These are phyloP conservation scores for Cardamine chenopodiifolia DNA, from an alignment of 345 rosid species.

Conservation along the genomic window DNA sequence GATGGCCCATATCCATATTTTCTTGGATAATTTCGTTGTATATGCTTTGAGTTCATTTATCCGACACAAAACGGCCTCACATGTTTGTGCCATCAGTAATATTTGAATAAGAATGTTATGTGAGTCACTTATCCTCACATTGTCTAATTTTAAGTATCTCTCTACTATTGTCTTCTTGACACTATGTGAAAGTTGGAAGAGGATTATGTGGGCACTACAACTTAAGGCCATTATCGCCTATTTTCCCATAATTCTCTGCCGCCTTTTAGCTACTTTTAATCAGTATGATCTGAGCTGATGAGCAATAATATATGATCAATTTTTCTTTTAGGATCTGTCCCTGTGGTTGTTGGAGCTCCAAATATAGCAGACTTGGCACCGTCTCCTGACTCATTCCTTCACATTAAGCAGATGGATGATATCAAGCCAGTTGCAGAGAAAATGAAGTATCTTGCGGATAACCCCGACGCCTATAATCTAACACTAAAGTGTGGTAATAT, in stretches of 20 bases:
- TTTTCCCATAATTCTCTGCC: background rate
- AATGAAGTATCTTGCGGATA: slow-evolving; percentile 68
- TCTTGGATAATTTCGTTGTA: background rate
- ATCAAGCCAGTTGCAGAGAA: slow-evolving; percentile 57
- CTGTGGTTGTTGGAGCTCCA: slow-evolving; percentile 87
- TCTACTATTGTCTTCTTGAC: background rate
- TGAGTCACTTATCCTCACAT: background rate
- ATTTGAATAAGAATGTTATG: background rate
- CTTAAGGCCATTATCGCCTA: background rate
- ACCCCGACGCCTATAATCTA: slow-evolving; percentile 65
- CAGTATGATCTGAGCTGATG: slow-evolving; percentile 17
- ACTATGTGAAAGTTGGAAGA: background rate
- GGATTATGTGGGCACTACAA: background rate
- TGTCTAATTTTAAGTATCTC: background rate
- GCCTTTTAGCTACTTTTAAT: background rate
- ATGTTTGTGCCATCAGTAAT: background rate
- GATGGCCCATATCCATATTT: background rate
- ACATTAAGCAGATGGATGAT: slow-evolving; percentile 59
- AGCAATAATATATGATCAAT: too few species aligned
- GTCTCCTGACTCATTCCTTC: slow-evolving; percentile 57
- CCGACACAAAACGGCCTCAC: background rate
- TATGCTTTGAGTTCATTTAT: background rate
- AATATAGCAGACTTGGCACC: slow-evolving; percentile 87
- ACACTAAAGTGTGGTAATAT: slow-evolving; percentile 53
- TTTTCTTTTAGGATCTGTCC: slow-evolving; percentile 59